Conservation (phyloP, 1,284 basidiomycete species). For the Sporisorium scitamineum region DNA sequence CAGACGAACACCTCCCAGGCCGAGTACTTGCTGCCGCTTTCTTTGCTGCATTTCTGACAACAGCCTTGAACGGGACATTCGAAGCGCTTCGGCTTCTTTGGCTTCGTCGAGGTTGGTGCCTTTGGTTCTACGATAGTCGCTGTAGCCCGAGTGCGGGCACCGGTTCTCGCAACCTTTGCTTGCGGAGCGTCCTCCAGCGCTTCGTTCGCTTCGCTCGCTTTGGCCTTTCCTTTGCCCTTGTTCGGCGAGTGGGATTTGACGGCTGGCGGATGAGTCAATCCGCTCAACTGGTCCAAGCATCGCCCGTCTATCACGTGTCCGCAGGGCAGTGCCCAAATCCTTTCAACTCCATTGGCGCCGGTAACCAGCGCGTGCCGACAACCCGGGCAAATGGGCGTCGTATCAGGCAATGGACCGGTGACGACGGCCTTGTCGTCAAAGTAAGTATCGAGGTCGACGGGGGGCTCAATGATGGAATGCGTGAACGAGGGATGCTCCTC, state of each 20-base stretch:
- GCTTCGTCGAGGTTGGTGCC: slow-evolving; percentile 12
- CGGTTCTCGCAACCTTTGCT: slow-evolving; percentile 18
- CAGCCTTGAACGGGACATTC: slow-evolving; percentile 60
- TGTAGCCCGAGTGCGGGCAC: slow-evolving; percentile 17
- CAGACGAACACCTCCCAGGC: slow-evolving; percentile 39
- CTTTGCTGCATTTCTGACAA: slow-evolving; percentile 56
- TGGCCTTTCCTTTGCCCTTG: slow-evolving; percentile 40
- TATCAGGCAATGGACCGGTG: slow-evolving; percentile 58
- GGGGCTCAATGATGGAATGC: slow-evolving; percentile 60
- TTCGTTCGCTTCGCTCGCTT: slow-evolving; percentile 28
- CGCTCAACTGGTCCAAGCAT: slow-evolving; percentile 55
- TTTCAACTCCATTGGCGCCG: slow-evolving; percentile 48
- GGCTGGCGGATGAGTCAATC: slow-evolving; percentile 1
- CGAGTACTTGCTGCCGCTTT: slow-evolving; percentile 44
- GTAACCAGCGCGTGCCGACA: slow-evolving; percentile 58
- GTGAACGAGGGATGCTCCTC: slow-evolving; percentile 40
- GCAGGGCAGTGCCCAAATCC: slow-evolving; percentile 62
- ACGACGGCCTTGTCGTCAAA: slow-evolving; percentile 56
- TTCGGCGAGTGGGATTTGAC: not conserved
- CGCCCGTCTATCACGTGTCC: slow-evolving; percentile 64
- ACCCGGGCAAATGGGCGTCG: slow-evolving; percentile 61
- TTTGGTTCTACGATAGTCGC: slow-evolving; percentile 3
- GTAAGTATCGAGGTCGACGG: slow-evolving; percentile 61
- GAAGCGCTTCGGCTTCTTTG: slow-evolving; percentile 51
- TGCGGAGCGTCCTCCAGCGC: slow-evolving; percentile 18